These are phyloP conservation scores for Pyrus pyrifolia DNA, from an alignment of 306 rosid genomes.

Conservation along the genomic window DNA sequence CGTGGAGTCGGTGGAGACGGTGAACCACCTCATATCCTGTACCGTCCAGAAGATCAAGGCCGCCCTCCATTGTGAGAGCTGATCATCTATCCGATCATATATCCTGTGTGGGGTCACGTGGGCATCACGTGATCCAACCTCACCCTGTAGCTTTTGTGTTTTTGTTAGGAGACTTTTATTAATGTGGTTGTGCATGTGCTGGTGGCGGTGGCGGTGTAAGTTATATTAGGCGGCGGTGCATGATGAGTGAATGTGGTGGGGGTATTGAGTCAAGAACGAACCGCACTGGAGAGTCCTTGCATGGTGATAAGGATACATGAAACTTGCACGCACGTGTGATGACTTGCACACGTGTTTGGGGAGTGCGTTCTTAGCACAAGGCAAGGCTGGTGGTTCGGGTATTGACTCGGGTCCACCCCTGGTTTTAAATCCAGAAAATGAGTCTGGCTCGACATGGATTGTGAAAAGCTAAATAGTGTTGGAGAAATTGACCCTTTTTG, in stretches of 20 bases:
- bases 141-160: not conserved
- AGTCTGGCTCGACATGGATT: slow-evolving; percentile 1
- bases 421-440: not conserved
- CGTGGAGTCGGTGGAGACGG: slow-evolving; percentile 94
- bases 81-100: not conserved
- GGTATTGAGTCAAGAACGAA: slow-evolving; percentile 99
- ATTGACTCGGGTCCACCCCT: slow-evolving; percentile 86
- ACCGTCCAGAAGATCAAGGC: slow-evolving; percentile 91
- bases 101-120: not conserved
- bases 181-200: slow-evolving; percentile 14
- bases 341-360: not conserved
- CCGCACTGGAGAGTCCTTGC: slow-evolving; percentile 56
- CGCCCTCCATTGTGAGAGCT: slow-evolving; percentile 72
- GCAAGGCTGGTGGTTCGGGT: slow-evolving; percentile 98
- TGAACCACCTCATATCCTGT: slow-evolving; percentile 83
- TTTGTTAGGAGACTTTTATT: not conserved
- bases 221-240: too few species aligned
- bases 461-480: not conserved
- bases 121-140: not conserved
- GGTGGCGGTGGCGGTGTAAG: not conserved
- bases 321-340: not conserved
- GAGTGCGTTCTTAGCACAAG: slow-evolving; percentile 21
- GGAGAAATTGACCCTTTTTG: slow-evolving; percentile 4
- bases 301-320: not conserved
- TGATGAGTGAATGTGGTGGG: slow-evolving; percentile 25